These are phyloP conservation scores for Apiospora pterosperma DNA, from an alignment of 2,329 filamentous ascomycete genomes.

Conservation along the genomic window DNA sequence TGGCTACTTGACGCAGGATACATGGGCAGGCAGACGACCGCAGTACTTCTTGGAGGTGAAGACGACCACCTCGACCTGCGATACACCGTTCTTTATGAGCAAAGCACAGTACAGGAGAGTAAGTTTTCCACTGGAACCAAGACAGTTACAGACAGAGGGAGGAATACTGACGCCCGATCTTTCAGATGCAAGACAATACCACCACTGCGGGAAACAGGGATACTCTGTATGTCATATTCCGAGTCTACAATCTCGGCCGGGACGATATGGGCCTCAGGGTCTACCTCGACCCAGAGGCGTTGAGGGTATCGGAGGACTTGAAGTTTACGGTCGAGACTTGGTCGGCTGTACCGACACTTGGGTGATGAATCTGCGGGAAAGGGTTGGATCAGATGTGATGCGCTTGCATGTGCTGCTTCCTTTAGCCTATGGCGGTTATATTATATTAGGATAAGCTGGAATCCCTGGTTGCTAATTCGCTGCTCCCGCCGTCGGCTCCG, in stretches of 20 bases:
- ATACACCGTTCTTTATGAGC: constrained; percentile 45
- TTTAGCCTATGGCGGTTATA: no score
- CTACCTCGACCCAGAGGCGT: constrained; percentile 34
- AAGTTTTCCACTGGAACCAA: constrained; percentile 15
- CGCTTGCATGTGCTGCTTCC: no score
- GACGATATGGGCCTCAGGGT: constrained; percentile 28
- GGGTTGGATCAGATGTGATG: no score
- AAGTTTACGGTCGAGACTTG: constrained; percentile 18
- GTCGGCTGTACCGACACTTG: constrained; percentile 13
- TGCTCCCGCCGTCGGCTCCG: no score
- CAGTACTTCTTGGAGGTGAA: constrained; percentile 51
- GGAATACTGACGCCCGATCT: constrained; percentile 19
- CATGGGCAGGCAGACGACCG: constrained; percentile 26
- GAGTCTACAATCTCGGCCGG: constrained; percentile 34
- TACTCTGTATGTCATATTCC: constrained; percentile 36
- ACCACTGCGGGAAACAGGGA: background rate
- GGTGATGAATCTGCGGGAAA: no score
- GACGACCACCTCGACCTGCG: constrained; percentile 34
- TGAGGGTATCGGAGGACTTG: constrained; percentile 19
- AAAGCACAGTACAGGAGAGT: constrained; percentile 39
- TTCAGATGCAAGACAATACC: constrained; percentile 4
- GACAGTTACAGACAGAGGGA: background rate
- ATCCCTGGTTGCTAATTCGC: no score
- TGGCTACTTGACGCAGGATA: constrained; percentile 26
- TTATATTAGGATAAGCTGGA: no score